Evolutionary conservation across 345 rosid species (phyloP).

Genomic region (rapeseed (Brassica napus)): DNA sequence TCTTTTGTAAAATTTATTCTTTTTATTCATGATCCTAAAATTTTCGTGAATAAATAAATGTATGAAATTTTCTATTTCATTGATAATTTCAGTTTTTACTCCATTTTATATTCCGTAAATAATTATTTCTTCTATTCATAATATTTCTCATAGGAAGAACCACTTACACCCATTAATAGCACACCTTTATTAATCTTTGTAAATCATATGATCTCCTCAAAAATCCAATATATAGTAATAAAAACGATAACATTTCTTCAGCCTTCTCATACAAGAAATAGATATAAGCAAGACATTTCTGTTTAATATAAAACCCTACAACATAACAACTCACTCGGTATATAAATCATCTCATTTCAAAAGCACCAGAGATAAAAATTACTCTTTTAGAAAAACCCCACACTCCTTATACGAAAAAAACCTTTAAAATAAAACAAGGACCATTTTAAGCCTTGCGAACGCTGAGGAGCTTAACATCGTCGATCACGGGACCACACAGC

Average conservation of each 20-base stretch:
- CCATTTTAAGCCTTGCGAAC: constrained; percentile 36
- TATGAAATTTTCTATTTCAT: too few relatives aligned
- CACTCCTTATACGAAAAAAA: constrained; percentile 1
- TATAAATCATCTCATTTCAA: constrained; percentile 23
- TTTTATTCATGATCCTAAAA: too few relatives aligned
- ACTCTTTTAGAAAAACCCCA: background rate
- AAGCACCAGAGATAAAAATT: background rate
- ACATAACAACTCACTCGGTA: constrained; percentile 19
- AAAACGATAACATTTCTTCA: constrained; percentile 6
- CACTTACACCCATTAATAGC: too few relatives aligned
- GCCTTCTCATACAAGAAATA: constrained; percentile 39
- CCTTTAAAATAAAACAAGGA: background rate
- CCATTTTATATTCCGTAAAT: too few relatives aligned
- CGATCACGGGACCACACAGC: constrained; percentile 79
- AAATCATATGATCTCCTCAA: background rate
- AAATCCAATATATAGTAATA: constrained; percentile 1
- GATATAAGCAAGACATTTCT: constrained; percentile 36
- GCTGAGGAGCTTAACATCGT: constrained; percentile 67
- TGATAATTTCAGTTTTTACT: too few relatives aligned
- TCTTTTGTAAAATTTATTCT: too few relatives aligned
- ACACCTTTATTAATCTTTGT: constrained; percentile 14
- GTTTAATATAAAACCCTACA: constrained; percentile 22
- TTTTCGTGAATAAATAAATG: too few relatives aligned
- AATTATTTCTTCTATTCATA: too few relatives aligned
- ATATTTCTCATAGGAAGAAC: too few relatives aligned